Evolutionary conservation across 805 yeast species (phyloP).

Genomic region (Lipomyces chichibuensis): DNA sequence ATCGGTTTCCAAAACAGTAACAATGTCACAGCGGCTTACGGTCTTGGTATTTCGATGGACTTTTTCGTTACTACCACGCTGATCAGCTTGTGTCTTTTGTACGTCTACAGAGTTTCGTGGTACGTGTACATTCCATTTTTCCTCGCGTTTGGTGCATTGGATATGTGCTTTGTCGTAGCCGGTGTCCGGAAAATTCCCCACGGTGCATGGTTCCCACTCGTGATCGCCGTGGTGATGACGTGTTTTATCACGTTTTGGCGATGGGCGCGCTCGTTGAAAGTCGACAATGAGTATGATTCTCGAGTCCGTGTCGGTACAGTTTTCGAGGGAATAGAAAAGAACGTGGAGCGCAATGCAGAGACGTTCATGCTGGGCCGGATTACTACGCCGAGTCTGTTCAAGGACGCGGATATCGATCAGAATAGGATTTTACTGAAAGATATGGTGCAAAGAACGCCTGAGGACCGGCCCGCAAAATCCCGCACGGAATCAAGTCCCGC

Average conservation of each 20-base stretch:
- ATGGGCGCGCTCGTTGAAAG: slow-evolving; percentile 50
- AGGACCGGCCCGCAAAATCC: background rate
- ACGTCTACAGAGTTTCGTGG: slow-evolving; percentile 50
- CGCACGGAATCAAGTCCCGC: background rate
- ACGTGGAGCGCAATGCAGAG: background rate
- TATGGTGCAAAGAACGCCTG: background rate
- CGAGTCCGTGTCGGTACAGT: slow-evolving; percentile 47
- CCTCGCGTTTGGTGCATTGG: slow-evolving; percentile 53
- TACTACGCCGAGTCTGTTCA: background rate
- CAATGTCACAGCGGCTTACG: slow-evolving; percentile 62
- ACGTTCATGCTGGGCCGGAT: background rate
- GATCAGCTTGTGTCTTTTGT: slow-evolving; percentile 52
- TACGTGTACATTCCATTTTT: slow-evolving; percentile 45
- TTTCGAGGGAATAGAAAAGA: slow-evolving; percentile 41
- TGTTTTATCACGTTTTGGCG: slow-evolving; percentile 53
- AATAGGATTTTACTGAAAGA: background rate
- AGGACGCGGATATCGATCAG: background rate
- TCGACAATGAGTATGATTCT: slow-evolving; percentile 46
- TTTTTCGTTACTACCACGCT: slow-evolving; percentile 56
- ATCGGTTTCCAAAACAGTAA: slow-evolving; percentile 57
- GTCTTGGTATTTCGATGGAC: slow-evolving; percentile 61
- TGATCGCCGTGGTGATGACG: slow-evolving; percentile 49
- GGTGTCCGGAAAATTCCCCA: slow-evolving; percentile 57
- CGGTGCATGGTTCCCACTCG: slow-evolving; percentile 66
- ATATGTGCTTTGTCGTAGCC: slow-evolving; percentile 52